A percentile compares a stretch with the other conserved stretches of the same genome.
Conservation (phyloP, 2,329 filamentous ascomycete genomes). For the Didymella glomerata region DNA sequence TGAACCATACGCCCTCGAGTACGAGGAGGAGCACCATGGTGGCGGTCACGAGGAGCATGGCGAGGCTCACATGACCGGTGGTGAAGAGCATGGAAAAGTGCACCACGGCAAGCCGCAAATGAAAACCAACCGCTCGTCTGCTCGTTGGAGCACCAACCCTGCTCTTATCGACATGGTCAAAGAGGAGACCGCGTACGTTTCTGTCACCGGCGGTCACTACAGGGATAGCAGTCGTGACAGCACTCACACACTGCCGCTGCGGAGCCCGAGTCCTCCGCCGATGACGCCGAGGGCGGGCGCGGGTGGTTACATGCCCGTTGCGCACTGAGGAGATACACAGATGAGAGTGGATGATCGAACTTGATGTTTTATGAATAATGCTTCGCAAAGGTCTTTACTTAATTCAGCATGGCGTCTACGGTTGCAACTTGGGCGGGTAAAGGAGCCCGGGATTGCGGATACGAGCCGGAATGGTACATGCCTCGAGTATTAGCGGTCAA, state of each 20-base stretch:
- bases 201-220: background rate
- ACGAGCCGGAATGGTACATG: too few species aligned
- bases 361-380: background rate
- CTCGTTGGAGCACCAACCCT: constrained; percentile 33
- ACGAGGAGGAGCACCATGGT: constrained; percentile 37
- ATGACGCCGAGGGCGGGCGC: background rate
- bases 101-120: constrained; percentile 18
- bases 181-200: constrained; percentile 8
- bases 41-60: constrained; percentile 31
- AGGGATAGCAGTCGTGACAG: background rate
- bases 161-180: constrained; percentile 18
- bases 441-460: too few species aligned
- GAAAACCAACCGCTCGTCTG: constrained; percentile 32
- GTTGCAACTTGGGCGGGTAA: too few species aligned
- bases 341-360: background rate
- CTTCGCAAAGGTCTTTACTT: too few species aligned
- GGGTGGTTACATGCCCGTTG: constrained; percentile 10
- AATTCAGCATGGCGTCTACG: too few species aligned
- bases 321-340: background rate
- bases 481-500: too few species aligned
- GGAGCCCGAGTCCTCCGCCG: constrained; percentile 4
- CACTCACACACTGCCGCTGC: background rate
- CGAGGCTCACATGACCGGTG: constrained; percentile 20
- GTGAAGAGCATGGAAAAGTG: constrained; percentile 8
- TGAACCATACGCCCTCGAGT: constrained; percentile 42